phyloP scores from a whole-genome alignment of 2,329 filamentous ascomycete species.

The Neoarthrinium moseri region DNA sequence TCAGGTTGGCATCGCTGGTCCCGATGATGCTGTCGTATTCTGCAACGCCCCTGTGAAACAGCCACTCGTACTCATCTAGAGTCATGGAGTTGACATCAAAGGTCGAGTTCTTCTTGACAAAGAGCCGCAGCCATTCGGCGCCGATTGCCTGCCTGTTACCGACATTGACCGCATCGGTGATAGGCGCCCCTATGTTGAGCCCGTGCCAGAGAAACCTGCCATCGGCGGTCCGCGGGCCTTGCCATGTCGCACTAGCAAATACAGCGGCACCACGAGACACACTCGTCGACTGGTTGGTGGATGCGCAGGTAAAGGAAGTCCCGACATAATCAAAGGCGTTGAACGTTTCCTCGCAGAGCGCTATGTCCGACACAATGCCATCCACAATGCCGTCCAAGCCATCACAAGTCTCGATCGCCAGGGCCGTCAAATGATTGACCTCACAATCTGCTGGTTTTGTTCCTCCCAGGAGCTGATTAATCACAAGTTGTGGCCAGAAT shows the following conservation, averaged over 20 bases:
- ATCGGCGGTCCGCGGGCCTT: background rate
- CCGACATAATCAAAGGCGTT: background rate
- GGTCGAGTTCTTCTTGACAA: background rate
- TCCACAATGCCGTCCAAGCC: background rate
- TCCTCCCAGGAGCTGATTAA: background rate
- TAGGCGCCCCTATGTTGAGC: background rate
- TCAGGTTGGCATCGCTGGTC: background rate
- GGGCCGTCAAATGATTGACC: background rate
- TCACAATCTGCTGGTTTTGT: background rate
- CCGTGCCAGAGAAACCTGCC: background rate
- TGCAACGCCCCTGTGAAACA: background rate
- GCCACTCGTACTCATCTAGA: background rate
- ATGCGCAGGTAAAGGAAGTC: background rate
- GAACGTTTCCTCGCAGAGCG: background rate
- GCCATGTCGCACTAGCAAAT: background rate
- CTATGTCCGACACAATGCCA: background rate
- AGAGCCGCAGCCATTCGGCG: background rate
- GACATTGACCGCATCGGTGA: background rate
- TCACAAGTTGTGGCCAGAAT: conserved; percentile 2
- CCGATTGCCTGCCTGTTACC: background rate
- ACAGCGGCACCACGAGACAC: background rate
- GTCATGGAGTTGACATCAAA: background rate
- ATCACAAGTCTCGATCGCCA: background rate
- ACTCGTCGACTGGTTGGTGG: background rate
- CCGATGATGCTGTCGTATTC: background rate